Evolutionary conservation across 805 yeast species (phyloP), one percentile per base, ranked within the genome.

Genomic region (Cyberlindnera xishuangbannaensis): DNA sequence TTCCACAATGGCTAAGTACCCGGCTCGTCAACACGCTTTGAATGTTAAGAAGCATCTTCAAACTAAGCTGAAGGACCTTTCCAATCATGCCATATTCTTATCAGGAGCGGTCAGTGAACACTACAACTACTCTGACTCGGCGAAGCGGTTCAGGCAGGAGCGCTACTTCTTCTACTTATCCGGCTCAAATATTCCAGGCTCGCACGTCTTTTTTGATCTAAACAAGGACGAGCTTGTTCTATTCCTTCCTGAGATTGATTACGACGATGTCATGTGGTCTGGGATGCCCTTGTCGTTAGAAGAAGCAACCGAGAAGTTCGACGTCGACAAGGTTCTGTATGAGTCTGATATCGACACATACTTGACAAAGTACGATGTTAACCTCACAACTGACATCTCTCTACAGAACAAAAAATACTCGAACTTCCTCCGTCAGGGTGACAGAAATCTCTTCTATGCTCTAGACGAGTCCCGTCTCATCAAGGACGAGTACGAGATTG

Each of bases 241-340:
- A 17, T 90, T 82, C 51, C 64, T 92, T 32, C 97, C 97, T 1
- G 73, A 82, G 33, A 67, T 90, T 25, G 95, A 87, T 51, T 61
- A 70, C 27, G 97, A 92, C 27, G 96, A 85, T 53, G 82, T 90
- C 26, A 82, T 92, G 86, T 90, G 98, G 98, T 79, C 92, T 37
- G 98, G 98, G 0, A 52, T 81, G 58, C 98, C 98, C 5, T 43
- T 85, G 33, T 62, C 74, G 25, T 43, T 68, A 4, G 78, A 79
- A 29, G 78, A 80, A 14, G 96, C 96, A 0, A 34, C 57, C 30
- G 53, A 63, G 15, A 68, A 65, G 40, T 90, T 61, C 47, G 95
- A 90, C 50, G 88, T 86, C 19, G 97, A 92, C 56, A 81, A 75
- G 27, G 94, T 88, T 29, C 56, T 73, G 37, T 83, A 80, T 48